These are phyloP conservation scores for Penicillium soppii DNA, from an alignment of 495 filamentous ascomycete genomes.

Conservation along the genomic window DNA sequence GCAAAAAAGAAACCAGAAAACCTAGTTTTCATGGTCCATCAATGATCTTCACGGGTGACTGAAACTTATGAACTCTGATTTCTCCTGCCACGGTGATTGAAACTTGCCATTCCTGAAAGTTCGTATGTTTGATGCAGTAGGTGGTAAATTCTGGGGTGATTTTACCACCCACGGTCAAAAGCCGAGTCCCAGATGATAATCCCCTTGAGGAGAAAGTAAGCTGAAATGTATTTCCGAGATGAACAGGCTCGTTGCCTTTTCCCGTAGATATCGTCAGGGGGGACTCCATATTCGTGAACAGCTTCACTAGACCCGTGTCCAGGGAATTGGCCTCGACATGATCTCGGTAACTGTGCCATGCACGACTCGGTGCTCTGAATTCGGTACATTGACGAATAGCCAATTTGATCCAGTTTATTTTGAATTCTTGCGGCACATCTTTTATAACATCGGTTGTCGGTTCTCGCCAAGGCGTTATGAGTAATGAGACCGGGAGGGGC, in stretches of 20 bases:
- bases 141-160: background rate
- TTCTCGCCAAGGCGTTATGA: too few relatives aligned
- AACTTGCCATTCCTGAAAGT: background rate
- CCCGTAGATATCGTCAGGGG: background rate
- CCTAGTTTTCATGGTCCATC: background rate
- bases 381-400: too few relatives aligned
- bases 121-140: background rate
- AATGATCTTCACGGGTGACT: background rate
- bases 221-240: background rate
- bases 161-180: background rate
- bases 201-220: background rate
- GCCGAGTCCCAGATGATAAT: background rate
- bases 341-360: too few relatives aligned
- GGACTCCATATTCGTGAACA: background rate
- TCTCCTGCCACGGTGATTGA: background rate
- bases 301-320: background rate
- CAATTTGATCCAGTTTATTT: too few relatives aligned
- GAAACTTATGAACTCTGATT: background rate
- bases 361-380: too few relatives aligned
- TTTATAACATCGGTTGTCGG: too few relatives aligned
- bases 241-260: background rate
- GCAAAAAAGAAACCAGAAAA: too few relatives aligned
- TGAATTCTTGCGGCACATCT: too few relatives aligned
- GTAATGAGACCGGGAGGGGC: too few relatives aligned
- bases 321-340: background rate